phyloP scores from a whole-genome alignment of 164 flowering plant genomes.

The Vitis amurensis region DNA sequence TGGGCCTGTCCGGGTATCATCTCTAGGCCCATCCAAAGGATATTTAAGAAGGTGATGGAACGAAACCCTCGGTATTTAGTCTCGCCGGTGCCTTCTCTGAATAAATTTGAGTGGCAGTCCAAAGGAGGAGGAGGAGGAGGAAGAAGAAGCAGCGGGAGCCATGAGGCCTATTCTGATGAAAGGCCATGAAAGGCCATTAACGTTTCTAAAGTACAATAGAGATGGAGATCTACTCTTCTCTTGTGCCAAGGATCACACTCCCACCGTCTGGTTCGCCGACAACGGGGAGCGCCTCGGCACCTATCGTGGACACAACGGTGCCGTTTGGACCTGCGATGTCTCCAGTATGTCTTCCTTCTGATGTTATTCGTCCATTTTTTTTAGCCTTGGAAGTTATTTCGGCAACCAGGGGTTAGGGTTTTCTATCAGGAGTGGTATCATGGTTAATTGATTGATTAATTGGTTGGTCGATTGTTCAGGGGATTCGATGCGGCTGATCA shows the following conservation, averaged over 20 bases:
- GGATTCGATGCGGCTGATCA: constrained; percentile 71
- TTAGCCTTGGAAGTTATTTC: too few relatives aligned
- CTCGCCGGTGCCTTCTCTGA: neutral
- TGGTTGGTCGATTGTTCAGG: constrained; percentile 34
- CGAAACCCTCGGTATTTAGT: neutral
- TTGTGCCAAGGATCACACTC: constrained; percentile 87
- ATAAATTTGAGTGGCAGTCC: too few relatives aligned
- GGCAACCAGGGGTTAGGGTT: too few relatives aligned
- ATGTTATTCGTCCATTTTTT: neutral
- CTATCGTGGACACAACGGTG: constrained; percentile 88
- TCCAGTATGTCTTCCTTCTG: constrained; percentile 42
- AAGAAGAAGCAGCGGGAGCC: neutral
- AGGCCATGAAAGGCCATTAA: constrained; percentile 93
- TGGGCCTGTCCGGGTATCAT: too few relatives aligned
- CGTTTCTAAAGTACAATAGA: constrained; percentile 79
- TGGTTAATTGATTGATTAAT: constrained; percentile 6
- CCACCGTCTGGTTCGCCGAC: constrained; percentile 93
- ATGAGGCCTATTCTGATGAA: constrained; percentile 98
- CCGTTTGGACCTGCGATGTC: constrained; percentile 94
- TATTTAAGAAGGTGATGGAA: too few relatives aligned
- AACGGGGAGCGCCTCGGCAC: constrained; percentile 92
- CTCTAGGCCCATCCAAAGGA: too few relatives aligned
- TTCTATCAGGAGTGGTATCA: too few relatives aligned
- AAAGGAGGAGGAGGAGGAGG: too few relatives aligned
- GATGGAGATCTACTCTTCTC: constrained; percentile 96